These are phyloP conservation scores for Heritiera littoralis DNA, from an alignment of 345 rosid genomes.

Conservation along the genomic window DNA sequence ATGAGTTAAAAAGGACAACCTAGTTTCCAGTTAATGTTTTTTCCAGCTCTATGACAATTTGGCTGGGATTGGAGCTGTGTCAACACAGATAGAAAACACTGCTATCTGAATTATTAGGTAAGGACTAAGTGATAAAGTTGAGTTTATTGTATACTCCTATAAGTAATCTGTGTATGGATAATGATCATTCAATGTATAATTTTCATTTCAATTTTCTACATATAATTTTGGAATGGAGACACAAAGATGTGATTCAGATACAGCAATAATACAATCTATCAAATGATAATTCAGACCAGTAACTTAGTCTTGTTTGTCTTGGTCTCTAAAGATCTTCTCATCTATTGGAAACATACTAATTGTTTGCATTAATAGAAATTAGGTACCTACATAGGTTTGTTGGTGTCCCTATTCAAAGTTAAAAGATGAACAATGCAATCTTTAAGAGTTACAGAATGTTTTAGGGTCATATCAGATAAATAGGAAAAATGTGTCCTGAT, in stretches of 20 bases:
- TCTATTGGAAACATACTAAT: background rate
- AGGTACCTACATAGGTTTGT: background rate
- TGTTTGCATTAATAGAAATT: background rate
- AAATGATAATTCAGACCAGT: no score
- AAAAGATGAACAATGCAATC: no score
- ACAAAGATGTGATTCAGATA: background rate
- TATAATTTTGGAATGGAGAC: background rate
- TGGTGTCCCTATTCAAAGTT: no score
- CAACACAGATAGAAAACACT: slow-evolving; percentile 18
- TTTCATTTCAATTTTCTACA: background rate
- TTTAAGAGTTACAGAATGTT: no score
- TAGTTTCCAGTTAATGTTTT: background rate
- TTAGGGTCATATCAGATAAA: no score
- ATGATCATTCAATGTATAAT: slow-evolving; percentile 1
- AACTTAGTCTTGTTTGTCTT: background rate
- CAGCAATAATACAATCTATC: no score
- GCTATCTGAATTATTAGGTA: slow-evolving; percentile 20
- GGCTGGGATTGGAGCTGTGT: slow-evolving; percentile 6
- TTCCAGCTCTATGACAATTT: background rate
- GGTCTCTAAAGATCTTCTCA: background rate
- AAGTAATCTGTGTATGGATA: slow-evolving; percentile 20
- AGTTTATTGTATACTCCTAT: slow-evolving; percentile 21
- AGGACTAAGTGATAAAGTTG: slow-evolving; percentile 18
- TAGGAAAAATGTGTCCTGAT: no score
- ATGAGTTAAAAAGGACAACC: slow-evolving; percentile 34